Evolutionary conservation across 805 yeast species (phyloP).

Genomic region (Teunomyces stri): DNA sequence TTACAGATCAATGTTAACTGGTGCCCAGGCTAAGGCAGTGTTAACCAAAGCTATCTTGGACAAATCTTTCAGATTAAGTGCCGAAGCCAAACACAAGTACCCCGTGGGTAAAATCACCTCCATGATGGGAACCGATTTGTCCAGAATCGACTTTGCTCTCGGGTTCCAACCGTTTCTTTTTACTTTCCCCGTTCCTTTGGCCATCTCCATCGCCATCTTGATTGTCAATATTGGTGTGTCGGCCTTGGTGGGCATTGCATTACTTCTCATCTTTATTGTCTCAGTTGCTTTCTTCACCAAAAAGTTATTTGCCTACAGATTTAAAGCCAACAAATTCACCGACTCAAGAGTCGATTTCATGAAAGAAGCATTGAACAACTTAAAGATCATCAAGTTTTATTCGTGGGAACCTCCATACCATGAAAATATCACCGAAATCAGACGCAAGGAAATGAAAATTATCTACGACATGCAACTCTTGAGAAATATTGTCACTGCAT

Average conservation of each 20-base stretch:
- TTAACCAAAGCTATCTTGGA: conserved; percentile 23
- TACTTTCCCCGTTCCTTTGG: conserved; percentile 23
- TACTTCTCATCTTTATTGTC: conserved; percentile 27
- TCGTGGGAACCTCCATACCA: conserved; percentile 89
- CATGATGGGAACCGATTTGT: conserved; percentile 27
- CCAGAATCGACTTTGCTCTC: conserved; percentile 26
- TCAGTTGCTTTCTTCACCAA: conserved; percentile 48
- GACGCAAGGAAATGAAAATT: conserved; percentile 59
- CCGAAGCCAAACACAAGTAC: conserved; percentile 18
- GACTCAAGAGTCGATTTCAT: conserved; percentile 74
- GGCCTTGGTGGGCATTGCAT: conserved; percentile 26
- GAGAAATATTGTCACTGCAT: conserved; percentile 60
- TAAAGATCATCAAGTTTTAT: conserved; percentile 82
- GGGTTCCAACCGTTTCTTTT: conserved; percentile 25
- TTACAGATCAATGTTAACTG: conserved; percentile 23
- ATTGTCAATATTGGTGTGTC: conserved; percentile 22
- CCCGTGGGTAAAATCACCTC: conserved; percentile 25
- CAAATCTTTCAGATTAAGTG: conserved; percentile 21
- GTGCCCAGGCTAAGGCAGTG: conserved; percentile 25
- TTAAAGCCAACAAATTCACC: conserved; percentile 58
- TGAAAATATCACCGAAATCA: conserved; percentile 49
- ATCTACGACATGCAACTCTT: conserved; percentile 63
- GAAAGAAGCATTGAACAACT: conserved; percentile 73
- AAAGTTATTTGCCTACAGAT: conserved; percentile 53
- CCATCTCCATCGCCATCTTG: conserved; percentile 23